phyloP scores from a whole-genome alignment of 2,329 filamentous ascomycete species.

The Fusarium algeriense region DNA sequence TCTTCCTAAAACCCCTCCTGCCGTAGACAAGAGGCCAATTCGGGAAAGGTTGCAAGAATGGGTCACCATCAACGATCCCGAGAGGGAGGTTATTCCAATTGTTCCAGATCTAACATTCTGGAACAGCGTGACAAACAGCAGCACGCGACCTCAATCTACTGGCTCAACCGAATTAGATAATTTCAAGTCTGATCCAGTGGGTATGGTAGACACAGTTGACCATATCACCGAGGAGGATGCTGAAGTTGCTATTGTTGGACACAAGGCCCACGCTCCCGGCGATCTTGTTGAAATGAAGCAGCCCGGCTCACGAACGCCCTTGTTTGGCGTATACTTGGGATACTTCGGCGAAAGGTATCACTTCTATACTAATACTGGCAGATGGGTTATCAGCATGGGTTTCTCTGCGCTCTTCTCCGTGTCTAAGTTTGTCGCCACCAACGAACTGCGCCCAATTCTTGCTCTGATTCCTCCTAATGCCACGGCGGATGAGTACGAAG shows the following conservation, averaged over 20 bases:
- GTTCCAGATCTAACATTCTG: conserved; percentile 44
- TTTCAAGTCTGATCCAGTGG: conserved; percentile 40
- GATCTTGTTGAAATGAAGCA: conserved; percentile 64
- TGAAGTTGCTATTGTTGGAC: conserved; percentile 45
- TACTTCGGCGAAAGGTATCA: conserved; percentile 64
- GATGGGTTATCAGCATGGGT: conserved; percentile 59
- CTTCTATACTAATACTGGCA: conserved; percentile 66
- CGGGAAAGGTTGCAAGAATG: conserved; percentile 42
- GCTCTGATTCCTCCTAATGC: conserved; percentile 47
- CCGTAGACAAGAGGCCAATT: conserved; percentile 31
- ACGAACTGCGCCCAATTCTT: conserved; percentile 57
- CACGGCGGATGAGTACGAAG: conserved; percentile 49
- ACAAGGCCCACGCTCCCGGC: conserved; percentile 54
- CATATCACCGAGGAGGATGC: conserved; percentile 47
- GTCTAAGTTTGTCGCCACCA: conserved; percentile 57
- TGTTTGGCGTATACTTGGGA: conserved; percentile 67
- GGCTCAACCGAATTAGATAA: conserved; percentile 50
- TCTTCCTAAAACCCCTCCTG: conserved; percentile 2
- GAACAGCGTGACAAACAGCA: conserved; percentile 48
- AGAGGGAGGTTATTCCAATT: conserved; percentile 19
- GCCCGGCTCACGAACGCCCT: conserved; percentile 57
- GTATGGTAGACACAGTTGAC: conserved; percentile 45
- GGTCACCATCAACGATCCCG: conserved; percentile 21
- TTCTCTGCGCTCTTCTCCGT: conserved; percentile 64
- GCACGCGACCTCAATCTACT: conserved; percentile 52